These are phyloP conservation scores for Myxozyma sirexii DNA, from an alignment of 805 yeast species.

Conservation along the genomic window DNA sequence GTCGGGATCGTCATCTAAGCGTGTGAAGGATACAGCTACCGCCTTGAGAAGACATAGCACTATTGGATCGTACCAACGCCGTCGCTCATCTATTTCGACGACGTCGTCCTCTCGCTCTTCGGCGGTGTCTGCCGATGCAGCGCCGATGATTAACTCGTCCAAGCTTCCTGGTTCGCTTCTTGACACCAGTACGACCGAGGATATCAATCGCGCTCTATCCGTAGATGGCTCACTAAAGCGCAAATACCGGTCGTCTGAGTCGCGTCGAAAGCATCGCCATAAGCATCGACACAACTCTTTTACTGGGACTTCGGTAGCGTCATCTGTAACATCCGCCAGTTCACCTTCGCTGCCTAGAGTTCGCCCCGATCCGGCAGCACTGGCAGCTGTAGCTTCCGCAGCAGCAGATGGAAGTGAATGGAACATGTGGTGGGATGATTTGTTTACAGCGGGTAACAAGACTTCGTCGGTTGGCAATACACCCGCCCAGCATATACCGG, in stretches of 20 bases:
- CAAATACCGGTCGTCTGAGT: background rate
- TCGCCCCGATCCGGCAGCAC: constrained; percentile 3
- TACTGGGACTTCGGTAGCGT: background rate
- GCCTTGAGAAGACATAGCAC: background rate
- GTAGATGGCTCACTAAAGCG: constrained; percentile 2
- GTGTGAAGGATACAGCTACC: constrained; percentile 1
- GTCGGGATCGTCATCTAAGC: background rate
- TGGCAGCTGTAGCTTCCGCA: constrained; percentile 6
- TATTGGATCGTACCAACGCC: background rate
- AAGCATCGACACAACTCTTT: constrained; percentile 5
- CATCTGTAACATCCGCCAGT: background rate
- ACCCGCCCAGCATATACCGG: background rate
- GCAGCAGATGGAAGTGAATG: constrained; percentile 15
- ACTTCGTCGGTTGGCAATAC: background rate
- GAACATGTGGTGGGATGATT: constrained; percentile 31
- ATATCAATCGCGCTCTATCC: constrained; percentile 20
- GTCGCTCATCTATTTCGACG: constrained; percentile 3
- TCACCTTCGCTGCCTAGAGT: background rate
- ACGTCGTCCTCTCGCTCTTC: background rate
- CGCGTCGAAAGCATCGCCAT: constrained; percentile 3
- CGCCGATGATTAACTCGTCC: background rate
- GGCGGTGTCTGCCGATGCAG: background rate
- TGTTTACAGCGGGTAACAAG: constrained; percentile 5
- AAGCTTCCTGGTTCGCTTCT: background rate
- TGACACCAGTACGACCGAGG: constrained; percentile 9